Evolutionary conservation across 2,329 filamentous ascomycete species (phyloP), one percentile per base, ranked within the genome.

Genomic region (Fusarium luffae): DNA sequence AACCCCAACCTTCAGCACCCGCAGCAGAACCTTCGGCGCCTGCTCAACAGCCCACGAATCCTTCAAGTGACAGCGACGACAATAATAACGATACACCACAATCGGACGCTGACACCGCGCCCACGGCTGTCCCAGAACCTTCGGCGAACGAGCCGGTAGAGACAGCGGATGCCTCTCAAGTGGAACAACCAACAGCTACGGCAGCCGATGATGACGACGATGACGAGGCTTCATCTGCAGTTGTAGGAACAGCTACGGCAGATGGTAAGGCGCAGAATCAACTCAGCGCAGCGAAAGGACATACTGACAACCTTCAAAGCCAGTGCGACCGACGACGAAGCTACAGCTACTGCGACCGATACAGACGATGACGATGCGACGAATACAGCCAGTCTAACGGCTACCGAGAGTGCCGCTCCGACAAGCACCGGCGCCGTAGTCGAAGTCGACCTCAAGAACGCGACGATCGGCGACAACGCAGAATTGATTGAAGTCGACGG

Each of bases 401-500:
- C 63, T n/a, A 64, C 58, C 16, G 48, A 44, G 14, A 70, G 67
- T 28, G 58, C 63, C 7, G 27, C 50, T 18, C 63, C 67, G 4
- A 70, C 67, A 32, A 56, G 54, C 23, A 70, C 67, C 0, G 41
- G 46, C 5, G 51, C 42, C 1, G 42, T 47, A 6, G 67, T 70
- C 4, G 50, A 63, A 11, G 63, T 54, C 25, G 46, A 70, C 11
- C 54, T 70, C 32, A 63, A 64, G 13, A 68, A 68, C 12, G 67
- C 67, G 13, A 68, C 58, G 9, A 30, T 70, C 16, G 59, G 67
- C 8, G 67, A 70, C 5, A 70, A 70, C 13, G 67, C 67, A 21
- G 5, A 68, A 30, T 9, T 70, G 3, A 30, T 70, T 25, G 16
- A 59, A 32, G 54, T 70, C 0, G 62, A 70, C 2, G 67, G 67